A percentile compares a stretch with the other conserved stretches of the same genome.
Evolutionary conservation across 2,329 filamentous ascomycete species (phyloP).

Genomic region (Fusarium odoratissimum): DNA sequence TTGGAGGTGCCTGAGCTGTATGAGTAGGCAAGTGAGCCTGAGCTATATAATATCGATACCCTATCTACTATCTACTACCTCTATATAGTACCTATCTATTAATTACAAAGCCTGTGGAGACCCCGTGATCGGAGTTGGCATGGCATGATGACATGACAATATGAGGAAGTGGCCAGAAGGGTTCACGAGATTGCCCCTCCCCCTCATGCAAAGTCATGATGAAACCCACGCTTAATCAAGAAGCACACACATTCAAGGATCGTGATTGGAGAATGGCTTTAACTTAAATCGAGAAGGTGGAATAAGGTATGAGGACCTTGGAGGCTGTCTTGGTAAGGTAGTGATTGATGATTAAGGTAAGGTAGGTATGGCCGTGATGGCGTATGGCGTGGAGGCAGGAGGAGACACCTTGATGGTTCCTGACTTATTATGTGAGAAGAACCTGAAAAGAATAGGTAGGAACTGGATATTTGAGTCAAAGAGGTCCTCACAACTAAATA

Average conservation of each 20-base stretch:
- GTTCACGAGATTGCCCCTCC: slow-evolving; percentile 33
- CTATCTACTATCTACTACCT: neutral
- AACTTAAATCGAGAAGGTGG: neutral
- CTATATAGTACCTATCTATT: neutral
- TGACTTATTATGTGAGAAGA: slow-evolving; percentile 2
- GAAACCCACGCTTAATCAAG: slow-evolving; percentile 17
- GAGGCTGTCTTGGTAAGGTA: neutral
- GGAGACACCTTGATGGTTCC: slow-evolving; percentile 36
- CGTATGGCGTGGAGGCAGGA: slow-evolving; percentile 2
- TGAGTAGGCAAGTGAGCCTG: slow-evolving; percentile 23
- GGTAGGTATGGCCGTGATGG: slow-evolving; percentile 3
- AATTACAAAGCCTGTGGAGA: neutral
- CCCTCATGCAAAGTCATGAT: slow-evolving; percentile 26
- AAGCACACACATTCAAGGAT: neutral
- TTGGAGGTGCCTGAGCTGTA: slow-evolving; percentile 15
- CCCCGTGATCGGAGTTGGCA: neutral
- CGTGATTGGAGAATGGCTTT: slow-evolving; percentile 26
- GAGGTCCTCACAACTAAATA: slow-evolving; percentile 9
- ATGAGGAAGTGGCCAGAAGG: slow-evolving; percentile 30
- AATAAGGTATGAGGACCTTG: slow-evolving; percentile 13
- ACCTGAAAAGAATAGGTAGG: neutral
- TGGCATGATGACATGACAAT: slow-evolving; percentile 5
- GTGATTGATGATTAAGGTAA: neutral
- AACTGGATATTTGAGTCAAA: slow-evolving; percentile 15
- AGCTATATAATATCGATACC: slow-evolving; percentile 35